Base-by-base conservation (phyloP, 208 protist species). In the Trypanosoma caninum region DNA sequence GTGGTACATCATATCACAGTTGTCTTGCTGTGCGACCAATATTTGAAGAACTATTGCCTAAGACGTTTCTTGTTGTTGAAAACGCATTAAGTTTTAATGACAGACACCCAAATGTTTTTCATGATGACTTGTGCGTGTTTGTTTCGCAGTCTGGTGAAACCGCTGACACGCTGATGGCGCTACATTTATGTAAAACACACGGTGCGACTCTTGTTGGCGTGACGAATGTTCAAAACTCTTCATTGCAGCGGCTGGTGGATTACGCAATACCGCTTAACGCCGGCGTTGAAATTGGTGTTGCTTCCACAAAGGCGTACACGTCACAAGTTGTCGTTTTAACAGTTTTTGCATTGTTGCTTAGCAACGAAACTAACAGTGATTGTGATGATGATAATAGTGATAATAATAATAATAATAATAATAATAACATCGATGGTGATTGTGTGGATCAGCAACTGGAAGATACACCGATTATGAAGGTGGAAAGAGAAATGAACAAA, bases 271-370 rank as follows among this genome's bases (percentile, higher is more conserved):
- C 96, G 52, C 62, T 98, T 3, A 97, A 97, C 70, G 91, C 92
- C 16, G 97, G 97, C 14, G 75, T 85, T 7, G 97, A 99, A 71
- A 93, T 98, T 10, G 91, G 94, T n/a, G 97, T 99, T 11, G 96
- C 96, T 3, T 97, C 87, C 0, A 99, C 97, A 25, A 99, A 99
- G 76, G 96, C 97, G 5, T 99, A 98, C 80, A 97, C 96, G n/a
- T 91, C 83, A 14, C 96, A 98, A 76, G 76, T 98, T 25, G 64
- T 96, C 2, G 74, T 93, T 0, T 72, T 98, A 20, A 74, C 90
- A 18, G 74, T 99, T 44, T 48, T 98, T 16, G 94, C 83, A 13
- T 65, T 98, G n/a, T 68, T 92, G 41, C 75, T 98, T 31, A 76
- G 69, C 33, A 55, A 76, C 42, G 83, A 97, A 34, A 20, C 20